Evolutionary conservation across 2,329 filamentous ascomycete species (phyloP), one percentile per base, ranked within the genome.

Genomic region (Beauveria bassiana): DNA sequence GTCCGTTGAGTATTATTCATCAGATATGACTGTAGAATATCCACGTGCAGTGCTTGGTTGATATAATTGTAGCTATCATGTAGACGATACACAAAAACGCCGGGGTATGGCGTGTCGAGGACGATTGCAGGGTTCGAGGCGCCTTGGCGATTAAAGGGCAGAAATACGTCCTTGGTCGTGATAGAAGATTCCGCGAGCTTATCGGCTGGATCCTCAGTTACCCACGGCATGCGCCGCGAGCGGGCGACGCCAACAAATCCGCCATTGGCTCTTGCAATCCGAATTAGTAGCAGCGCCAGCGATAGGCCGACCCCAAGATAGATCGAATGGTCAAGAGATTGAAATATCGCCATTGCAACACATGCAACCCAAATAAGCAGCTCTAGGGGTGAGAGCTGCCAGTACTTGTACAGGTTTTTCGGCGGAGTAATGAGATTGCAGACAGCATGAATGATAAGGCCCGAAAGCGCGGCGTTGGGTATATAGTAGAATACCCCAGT

Each of bases 401-500:
- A 93, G 75, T 91, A 93, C 63, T 88, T 85, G 73, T 90, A 91
- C 1, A 93, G 80, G 0, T 84, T 86, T 66, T 87, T 87, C 1
- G 89, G 89, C 1, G 87, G 84, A 0, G 88, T 88, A 68, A 93
- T 84, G 52, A 93, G 75, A 68, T 93, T 89, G 66, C 85, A 86
- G 0, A 95, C 90, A 3, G 90, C 90, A 72, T 95, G 90, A 64
- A 95, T 92, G 67, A 95, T 93, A 66, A 95, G 83, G 26, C 84
- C 90, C 0, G 89, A 81, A 6, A 95, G 79, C 1, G 84, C 81
- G 1, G 89, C 82, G 61, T 81, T 86, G 0, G 90, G 89, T 61
- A 95, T 93, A 72, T 89, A 93, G 78, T 84, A 92, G 78, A 95
- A 93, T 34, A 93, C 85, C 0, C 85, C 84, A 0, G 90, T 87